Base-by-base conservation (phyloP, 2,329 filamentous ascomycete genomes). In the Penicillium occitanis region DNA sequence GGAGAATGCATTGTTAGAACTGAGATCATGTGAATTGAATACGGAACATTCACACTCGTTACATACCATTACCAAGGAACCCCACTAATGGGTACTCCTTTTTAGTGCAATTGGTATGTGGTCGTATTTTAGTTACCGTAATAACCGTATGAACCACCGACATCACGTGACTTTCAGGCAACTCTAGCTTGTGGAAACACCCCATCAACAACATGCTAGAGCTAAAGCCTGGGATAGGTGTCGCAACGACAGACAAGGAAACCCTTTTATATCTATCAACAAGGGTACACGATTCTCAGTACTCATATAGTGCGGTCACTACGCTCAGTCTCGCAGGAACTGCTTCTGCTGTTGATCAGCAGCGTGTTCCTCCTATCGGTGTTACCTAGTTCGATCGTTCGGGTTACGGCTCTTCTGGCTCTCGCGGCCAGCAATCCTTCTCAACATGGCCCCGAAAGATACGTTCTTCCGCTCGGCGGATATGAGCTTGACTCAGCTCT, bases 401-500 rank as follows among this genome's bases (percentile, higher is more conserved):
- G 35, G 14, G 28, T 28, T 17, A 37, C 50, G 40, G 37, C 42
- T 48, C 61, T 22, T 63, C 40, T 51, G 55, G 51, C 51, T 48
- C 19, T 33, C 40, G 22, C n/a, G 19, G 48, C 37, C 40, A 35
- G 40, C 37, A 44, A 40, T 58, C 33, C 61, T 37, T 25, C 66
- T 71, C 75, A 76, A 69, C 78, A 89, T 89, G 87, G 86, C 84
- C 80, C 81, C 84, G 63, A 84, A 92, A 83, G 93, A 98, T 83
- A 97, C 93, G 81, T 91, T 97, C 85, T 98, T 99, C 89, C 94
- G 96, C 87, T 99, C 95, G 79, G 92, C 93, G 91, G 92, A 97
- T 82, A 99, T 99, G 95, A 97, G 93, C 86, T 90, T 99, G 90
- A 96, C 96, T 76, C 95, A 99, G 89, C 90, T 99, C 76, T 99